Evolutionary conservation across 1,284 basidiomycete species (phyloP), one percentile per base, ranked within the genome.

Genomic region (Irpex rosettiformis): DNA sequence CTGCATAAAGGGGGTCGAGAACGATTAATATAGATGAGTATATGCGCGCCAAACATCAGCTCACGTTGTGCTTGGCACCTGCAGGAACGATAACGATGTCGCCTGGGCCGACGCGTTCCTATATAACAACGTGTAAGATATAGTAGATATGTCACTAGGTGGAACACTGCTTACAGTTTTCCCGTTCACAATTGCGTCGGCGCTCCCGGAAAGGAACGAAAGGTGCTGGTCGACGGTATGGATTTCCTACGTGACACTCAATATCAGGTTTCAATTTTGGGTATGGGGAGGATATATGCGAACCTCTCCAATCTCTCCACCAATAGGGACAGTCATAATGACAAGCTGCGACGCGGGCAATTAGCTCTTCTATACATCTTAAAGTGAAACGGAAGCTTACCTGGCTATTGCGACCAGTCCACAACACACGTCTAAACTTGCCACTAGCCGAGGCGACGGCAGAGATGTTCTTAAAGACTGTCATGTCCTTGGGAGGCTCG

Each of bases 181-280:
- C 7, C 69, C 69, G 37, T 70, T 68, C 1, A 67, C 64, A 54
- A 71, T 65, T 16, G 66, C 69, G 18, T 66, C 63, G 3, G 61
- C 70, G 3, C 61, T 70, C 0, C 70, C 70, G 13, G 70, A 70
- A 24, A 68, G 64, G 61, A 71, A 71, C 40, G 62, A 62, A n/a
- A 71, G 65, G 52, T 71, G 70, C 51, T 71, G 70, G 59, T 71
- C 70, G 11, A 71, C 70, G 16, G 62, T 64, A 51, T 71, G 69
- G 11, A 65, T 69, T 63, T 71, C 69, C 69, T 71, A 21, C 0
- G 22, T 33, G 45, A 27, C n/a, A 18, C 16, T 4, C 56, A 21
- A 52, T 21, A 37, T 16, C 1, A 13, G 21, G 49, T 57, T 56
- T 53, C 40, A 51, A 53, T 16, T 13, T 43, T n/a, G 21, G 5